Conservation (phyloP, 495 filamentous ascomycete species). For the Penicillium lagena region DNA sequence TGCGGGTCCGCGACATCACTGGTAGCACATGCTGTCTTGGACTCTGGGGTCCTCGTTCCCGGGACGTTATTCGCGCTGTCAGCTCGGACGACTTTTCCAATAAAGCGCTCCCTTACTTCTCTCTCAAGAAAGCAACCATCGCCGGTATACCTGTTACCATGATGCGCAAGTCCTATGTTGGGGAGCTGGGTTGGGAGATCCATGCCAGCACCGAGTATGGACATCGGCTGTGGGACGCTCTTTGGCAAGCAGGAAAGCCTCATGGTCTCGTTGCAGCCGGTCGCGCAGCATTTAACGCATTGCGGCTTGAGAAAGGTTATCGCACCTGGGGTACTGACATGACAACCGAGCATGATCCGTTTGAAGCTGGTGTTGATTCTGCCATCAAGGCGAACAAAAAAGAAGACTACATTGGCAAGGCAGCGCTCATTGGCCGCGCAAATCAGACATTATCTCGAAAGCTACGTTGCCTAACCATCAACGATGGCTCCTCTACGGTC, state of each 20-base stretch:
- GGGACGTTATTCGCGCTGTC: conserved; percentile 25
- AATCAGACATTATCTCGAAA: conserved; percentile 16
- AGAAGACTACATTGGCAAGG: conserved; percentile 33
- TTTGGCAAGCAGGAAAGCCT: conserved; percentile 36
- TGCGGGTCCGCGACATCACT: conserved; percentile 42
- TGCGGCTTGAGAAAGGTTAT: conserved; percentile 44
- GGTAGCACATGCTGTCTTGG: conserved; percentile 45
- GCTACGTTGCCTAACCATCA: conserved; percentile 34
- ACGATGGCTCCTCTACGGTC: conserved; percentile 39
- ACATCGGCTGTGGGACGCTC: conserved; percentile 36
- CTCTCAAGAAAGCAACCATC: conserved; percentile 26
- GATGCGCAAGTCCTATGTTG: conserved; percentile 41
- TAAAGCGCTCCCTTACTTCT: conserved; percentile 31
- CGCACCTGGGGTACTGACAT: conserved; percentile 38
- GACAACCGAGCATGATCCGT: conserved; percentile 43
- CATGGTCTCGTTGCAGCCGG: conserved; percentile 43
- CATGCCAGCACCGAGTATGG: conserved; percentile 42
- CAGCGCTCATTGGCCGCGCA: conserved; percentile 21
- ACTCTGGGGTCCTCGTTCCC: conserved; percentile 43
- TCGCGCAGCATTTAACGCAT: conserved; percentile 39
- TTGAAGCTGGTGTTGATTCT: conserved; percentile 35
- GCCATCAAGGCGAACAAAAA: conserved; percentile 29
- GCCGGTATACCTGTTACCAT: conserved; percentile 34
- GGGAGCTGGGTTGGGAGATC: conserved; percentile 46
- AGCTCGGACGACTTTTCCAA: conserved; percentile 34